Percentiles rank a stretch among this genome's conserved stretches.
Conservation (phyloP, 768 basidiomycete species). For the Suillus weaverae region DNA sequence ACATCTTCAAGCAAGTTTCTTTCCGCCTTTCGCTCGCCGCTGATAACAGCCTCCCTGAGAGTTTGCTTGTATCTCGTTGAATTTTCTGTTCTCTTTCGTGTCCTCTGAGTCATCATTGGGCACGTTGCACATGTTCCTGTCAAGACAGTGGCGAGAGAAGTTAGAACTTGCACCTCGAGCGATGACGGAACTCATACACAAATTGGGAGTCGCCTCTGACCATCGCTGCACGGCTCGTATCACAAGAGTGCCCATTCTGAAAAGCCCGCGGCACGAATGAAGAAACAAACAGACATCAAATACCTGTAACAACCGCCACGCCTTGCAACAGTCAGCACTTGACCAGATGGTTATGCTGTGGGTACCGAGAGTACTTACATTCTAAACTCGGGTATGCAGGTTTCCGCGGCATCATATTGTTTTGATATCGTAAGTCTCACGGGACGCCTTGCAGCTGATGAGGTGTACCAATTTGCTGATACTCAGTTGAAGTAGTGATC, state of each 20-base stretch:
- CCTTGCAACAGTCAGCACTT: background rate
- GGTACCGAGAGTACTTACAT: background rate
- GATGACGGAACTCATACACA: constrained; percentile 72
- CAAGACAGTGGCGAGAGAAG: constrained; percentile 58
- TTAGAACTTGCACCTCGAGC: constrained; percentile 58
- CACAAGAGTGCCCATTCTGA: background rate
- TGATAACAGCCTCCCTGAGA: constrained; percentile 33
- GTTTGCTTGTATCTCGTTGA: constrained; percentile 23
- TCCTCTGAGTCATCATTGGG: constrained; percentile 21
- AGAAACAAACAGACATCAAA: background rate
- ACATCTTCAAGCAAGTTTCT: background rate
- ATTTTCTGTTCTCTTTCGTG: constrained; percentile 23
- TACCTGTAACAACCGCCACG: background rate
- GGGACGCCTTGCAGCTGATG: background rate
- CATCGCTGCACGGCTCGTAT: background rate
- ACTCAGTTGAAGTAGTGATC: background rate
- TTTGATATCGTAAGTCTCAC: background rate
- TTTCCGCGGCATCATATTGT: background rate
- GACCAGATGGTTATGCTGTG: background rate
- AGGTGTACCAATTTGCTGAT: background rate
- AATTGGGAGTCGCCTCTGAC: constrained; percentile 47
- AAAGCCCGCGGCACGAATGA: constrained; percentile 18
- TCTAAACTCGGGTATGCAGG: background rate
- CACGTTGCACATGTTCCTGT: constrained; percentile 32
- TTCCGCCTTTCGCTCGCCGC: constrained; percentile 38